These are phyloP conservation scores for Nigrograna mackinnonii DNA, from an alignment of 2,329 filamentous ascomycete species.

Conservation along the genomic window DNA sequence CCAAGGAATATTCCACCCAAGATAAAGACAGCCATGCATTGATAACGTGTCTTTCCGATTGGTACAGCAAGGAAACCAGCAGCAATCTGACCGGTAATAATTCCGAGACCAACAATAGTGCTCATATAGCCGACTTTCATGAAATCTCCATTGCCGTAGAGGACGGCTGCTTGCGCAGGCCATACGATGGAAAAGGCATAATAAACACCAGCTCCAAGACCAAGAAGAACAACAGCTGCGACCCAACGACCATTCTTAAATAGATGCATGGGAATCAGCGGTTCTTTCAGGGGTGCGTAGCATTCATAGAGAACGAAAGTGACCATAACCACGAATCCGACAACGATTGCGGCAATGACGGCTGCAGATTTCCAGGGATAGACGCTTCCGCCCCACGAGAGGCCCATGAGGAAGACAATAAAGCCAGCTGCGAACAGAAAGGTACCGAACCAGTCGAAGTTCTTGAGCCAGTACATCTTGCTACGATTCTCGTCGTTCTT, in stretches of 20 bases:
- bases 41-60: conserved; percentile 36
- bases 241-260: conserved; percentile 38
- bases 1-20: conserved; percentile 35
- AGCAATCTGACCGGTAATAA: conserved; percentile 14
- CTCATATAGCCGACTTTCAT: conserved; percentile 13
- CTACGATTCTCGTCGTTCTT: conserved; percentile 14
- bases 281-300: conserved; percentile 31
- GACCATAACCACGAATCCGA: conserved; percentile 38
- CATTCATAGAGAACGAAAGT: conserved; percentile 40
- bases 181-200: conserved; percentile 45
- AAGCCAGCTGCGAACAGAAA: conserved; percentile 19
- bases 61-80: conserved; percentile 14
- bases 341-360: conserved; percentile 42
- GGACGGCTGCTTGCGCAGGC: conserved; percentile 38
- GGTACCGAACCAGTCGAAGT: conserved; percentile 20
- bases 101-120: conserved; percentile 14
- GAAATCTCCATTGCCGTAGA: conserved; percentile 28
- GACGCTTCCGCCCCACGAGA: conserved; percentile 14
- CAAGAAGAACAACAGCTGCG: conserved; percentile 33
- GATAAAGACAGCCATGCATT: conserved; percentile 28
- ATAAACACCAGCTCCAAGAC: conserved; percentile 43
- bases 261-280: conserved; percentile 41
- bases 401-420: conserved; percentile 22
- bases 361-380: conserved; percentile 47
- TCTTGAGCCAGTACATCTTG: conserved; percentile 22